Conservation (phyloP, 345 rosid species). For the Eutrema japonicum region DNA sequence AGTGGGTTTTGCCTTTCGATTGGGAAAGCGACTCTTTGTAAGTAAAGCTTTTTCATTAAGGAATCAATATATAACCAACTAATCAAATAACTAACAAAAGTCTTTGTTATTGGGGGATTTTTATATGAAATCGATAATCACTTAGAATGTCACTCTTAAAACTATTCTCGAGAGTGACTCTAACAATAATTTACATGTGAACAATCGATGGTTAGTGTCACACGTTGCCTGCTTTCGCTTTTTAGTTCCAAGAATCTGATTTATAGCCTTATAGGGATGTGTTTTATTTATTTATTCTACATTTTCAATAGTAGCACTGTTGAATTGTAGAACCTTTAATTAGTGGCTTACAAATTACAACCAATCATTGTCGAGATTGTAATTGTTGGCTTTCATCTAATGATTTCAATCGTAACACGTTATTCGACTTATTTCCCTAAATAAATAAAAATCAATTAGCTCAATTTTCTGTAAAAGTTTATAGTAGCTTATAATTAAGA, state of each 20-base stretch:
- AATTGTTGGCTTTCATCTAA: not conserved
- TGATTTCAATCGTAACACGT: not conserved
- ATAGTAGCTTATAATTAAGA: not conserved
- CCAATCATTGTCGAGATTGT: not conserved
- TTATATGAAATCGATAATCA: constrained; percentile 20
- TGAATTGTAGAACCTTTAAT: not conserved
- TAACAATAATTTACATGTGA: not conserved
- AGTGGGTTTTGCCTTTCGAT: constrained; percentile 23
- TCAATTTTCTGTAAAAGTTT: not conserved
- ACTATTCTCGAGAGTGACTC: constrained; percentile 7
- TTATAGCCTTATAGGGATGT: not conserved
- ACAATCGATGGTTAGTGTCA: constrained; percentile 4
- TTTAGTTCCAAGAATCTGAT: constrained; percentile 6
- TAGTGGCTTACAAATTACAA: not conserved
- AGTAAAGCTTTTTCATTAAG: constrained; percentile 19
- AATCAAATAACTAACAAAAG: constrained; percentile 6
- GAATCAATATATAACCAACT: constrained; percentile 9
- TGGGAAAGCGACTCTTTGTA: constrained; percentile 18
- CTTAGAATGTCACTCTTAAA: not conserved
- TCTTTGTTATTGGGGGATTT: not conserved
- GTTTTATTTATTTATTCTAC: not conserved
- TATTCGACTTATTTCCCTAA: not conserved
- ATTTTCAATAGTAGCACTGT: not conserved
- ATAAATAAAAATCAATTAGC: not conserved
- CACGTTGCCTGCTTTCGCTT: constrained; percentile 12